phyloP scores from a whole-genome alignment of 306 rosid species.

The Morella rubra region DNA sequence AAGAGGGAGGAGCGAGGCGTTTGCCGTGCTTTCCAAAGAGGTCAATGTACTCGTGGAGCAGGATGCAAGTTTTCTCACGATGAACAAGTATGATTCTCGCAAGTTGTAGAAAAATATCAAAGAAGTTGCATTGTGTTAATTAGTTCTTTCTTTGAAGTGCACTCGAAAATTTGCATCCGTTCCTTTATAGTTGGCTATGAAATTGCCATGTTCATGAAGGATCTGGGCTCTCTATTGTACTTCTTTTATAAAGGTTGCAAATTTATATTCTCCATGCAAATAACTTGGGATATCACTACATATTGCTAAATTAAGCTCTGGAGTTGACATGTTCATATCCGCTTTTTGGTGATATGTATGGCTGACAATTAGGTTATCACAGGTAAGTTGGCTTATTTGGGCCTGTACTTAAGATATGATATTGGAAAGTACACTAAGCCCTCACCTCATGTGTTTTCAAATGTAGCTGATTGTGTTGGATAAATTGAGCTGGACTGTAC shows the following conservation, averaged over 20 bases:
- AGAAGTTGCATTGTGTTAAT: neutral
- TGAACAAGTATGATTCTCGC: conserved; percentile 54
- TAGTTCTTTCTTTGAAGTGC: neutral
- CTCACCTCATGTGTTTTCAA: neutral
- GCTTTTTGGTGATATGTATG: neutral
- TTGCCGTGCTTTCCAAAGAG: conserved; percentile 91
- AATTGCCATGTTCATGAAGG: neutral
- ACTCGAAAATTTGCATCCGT: too few relatives aligned
- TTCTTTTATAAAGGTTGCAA: neutral
- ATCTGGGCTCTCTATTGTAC: neutral
- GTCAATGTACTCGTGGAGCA: conserved; percentile 90
- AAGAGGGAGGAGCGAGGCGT: conserved; percentile 92
- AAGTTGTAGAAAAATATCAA: conserved; percentile 1
- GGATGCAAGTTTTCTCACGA: conserved; percentile 89
- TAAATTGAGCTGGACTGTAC: neutral
- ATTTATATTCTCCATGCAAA: neutral
- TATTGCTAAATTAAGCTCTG: neutral
- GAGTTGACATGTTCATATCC: neutral
- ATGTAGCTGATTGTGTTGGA: neutral
- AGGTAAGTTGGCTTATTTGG: neutral
- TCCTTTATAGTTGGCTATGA: neutral
- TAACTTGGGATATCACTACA: neutral
- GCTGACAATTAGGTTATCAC: neutral
- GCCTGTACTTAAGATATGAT: neutral
- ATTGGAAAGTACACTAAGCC: neutral